Conservation (phyloP, 1,284 basidiomycete genomes). For the Meripilus lineatus region DNA sequence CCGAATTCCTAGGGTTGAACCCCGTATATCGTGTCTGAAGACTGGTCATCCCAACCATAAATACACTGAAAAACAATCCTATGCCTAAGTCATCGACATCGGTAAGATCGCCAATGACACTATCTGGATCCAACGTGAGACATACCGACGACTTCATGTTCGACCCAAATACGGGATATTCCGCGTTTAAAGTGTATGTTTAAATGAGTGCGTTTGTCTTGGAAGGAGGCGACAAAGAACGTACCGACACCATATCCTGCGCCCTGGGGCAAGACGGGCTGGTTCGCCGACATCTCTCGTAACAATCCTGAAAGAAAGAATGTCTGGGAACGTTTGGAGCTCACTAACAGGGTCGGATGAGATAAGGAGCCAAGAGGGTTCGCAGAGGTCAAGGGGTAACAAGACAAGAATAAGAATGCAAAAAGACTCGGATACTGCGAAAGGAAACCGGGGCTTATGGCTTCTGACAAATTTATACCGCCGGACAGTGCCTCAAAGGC, state of each 20-base stretch:
- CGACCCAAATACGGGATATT: conserved; percentile 5
- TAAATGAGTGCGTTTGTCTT: background rate
- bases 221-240: too few species aligned
- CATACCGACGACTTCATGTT: conserved; percentile 43
- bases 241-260: conserved; percentile 75
- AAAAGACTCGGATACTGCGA: too few species aligned
- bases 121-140: conserved; percentile 4
- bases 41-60: conserved; percentile 71
- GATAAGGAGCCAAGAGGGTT: too few species aligned
- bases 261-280: conserved; percentile 27
- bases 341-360: too few species aligned
- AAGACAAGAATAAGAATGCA: too few species aligned
- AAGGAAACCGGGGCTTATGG: too few species aligned
- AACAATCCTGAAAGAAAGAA: too few species aligned
- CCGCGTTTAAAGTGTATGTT: background rate
- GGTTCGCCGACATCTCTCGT: conserved; percentile 15
- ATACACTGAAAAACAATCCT: conserved; percentile 76
- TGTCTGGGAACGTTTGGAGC: too few species aligned
- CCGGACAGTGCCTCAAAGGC: too few species aligned
- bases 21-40: conserved; percentile 71
- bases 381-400: too few species aligned
- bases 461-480: too few species aligned
- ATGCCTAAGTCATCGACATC: conserved; percentile 48
- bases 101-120: background rate
- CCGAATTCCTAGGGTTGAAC: conserved; percentile 64